Percentiles rank a stretch among this genome's conserved stretches.
These are phyloP conservation scores for Artemisia annua DNA, from an alignment of 129 eudicot genomes.

Conservation along the genomic window DNA sequence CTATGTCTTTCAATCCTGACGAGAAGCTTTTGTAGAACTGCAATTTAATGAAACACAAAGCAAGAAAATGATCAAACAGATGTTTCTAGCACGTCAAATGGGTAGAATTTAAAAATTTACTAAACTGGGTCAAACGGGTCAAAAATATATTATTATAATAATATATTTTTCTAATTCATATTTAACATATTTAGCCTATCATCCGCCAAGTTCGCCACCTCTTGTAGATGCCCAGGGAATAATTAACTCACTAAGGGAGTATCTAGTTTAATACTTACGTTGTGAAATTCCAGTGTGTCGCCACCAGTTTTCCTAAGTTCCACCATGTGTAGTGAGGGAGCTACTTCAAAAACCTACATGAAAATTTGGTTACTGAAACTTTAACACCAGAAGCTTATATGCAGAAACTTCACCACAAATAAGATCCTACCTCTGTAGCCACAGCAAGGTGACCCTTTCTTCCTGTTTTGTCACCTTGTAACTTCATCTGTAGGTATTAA, in stretches of 20 bases:
- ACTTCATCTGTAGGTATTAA: conserved; percentile 61
- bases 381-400: too few species aligned
- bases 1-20: conserved; percentile 77
- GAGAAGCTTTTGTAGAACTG: conserved; percentile 85
- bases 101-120: too few species aligned
- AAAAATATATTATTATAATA: too few species aligned
- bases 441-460: conserved; percentile 95
- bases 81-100: too few species aligned
- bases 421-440: conserved; percentile 71
- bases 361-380: neutral
- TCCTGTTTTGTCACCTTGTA: conserved; percentile 87
- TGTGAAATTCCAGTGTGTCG: conserved; percentile 92
- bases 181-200: too few species aligned
- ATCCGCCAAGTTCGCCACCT: too few species aligned
- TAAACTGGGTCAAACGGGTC: neutral
- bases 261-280: conserved; percentile 34
- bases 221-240: too few species aligned
- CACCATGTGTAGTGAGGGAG: conserved; percentile 91
- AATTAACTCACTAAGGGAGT: too few species aligned
- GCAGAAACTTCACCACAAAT: too few species aligned
- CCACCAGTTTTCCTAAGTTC: conserved; percentile 90
- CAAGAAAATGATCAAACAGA: neutral
- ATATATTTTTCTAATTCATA: neutral
- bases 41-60: conserved; percentile 20
- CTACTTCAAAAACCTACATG: conserved; percentile 81